phyloP scores from a whole-genome alignment of 2,329 filamentous ascomycete species.

The Pleomassaria siparia region DNA sequence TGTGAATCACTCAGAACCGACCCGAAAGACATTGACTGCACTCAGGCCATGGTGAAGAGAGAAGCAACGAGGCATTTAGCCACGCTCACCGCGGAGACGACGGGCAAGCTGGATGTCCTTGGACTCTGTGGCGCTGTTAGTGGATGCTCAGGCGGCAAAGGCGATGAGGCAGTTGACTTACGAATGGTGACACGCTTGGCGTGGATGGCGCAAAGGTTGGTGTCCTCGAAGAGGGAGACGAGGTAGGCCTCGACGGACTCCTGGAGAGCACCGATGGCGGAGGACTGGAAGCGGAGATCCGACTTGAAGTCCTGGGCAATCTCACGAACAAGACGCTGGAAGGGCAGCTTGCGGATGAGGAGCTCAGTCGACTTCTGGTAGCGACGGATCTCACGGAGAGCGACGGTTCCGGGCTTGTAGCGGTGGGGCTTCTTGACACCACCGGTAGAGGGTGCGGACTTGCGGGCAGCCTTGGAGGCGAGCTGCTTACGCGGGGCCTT shows the following conservation, averaged over 20 bases:
- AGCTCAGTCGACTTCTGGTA: conserved; percentile 91
- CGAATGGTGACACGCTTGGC: conserved; percentile 90
- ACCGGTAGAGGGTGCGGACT: conserved; percentile 94
- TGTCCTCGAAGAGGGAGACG: conserved; percentile 94
- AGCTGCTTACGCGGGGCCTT: conserved; percentile 90
- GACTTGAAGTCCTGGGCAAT: conserved; percentile 66
- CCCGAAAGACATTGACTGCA: conserved; percentile 21
- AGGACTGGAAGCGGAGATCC: conserved; percentile 92
- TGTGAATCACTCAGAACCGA: not conserved
- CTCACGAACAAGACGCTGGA: conserved; percentile 77
- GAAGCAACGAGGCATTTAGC: conserved; percentile 42
- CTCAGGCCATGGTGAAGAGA: conserved; percentile 11
- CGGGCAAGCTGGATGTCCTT: conserved; percentile 93
- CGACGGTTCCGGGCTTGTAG: conserved; percentile 68
- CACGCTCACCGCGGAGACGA: conserved; percentile 57
- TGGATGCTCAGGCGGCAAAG: conserved; percentile 1
- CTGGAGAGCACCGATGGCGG: conserved; percentile 89
- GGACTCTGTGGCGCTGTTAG: conserved; percentile 63
- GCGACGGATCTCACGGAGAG: conserved; percentile 85
- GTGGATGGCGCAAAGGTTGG: conserved; percentile 94
- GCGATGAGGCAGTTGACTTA: conserved; percentile 22
- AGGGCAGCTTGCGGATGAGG: conserved; percentile 77
- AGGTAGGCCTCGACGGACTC: conserved; percentile 96
- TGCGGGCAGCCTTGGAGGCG: conserved; percentile 98
- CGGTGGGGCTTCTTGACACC: conserved; percentile 60